Conservation (phyloP, 2,329 filamentous ascomycete species). For the Scedosporium boydii region DNA sequence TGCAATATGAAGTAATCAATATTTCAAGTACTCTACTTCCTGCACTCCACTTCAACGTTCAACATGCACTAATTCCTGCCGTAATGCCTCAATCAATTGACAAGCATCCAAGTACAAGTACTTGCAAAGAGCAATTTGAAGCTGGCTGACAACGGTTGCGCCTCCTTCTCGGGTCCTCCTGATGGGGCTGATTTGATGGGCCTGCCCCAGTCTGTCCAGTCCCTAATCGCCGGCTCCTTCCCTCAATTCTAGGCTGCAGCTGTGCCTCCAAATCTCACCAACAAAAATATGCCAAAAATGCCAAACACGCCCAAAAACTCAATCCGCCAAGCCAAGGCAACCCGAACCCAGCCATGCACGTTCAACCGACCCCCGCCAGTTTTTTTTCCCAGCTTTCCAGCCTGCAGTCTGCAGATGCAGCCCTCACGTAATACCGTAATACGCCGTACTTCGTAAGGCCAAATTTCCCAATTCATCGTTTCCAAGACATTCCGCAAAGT, state of each 20-base stretch:
- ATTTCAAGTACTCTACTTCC: too few relatives aligned
- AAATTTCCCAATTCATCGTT: not conserved
- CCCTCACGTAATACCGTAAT: not conserved
- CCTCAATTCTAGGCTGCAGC: not conserved
- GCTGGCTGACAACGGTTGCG: too few relatives aligned
- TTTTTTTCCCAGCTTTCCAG: not conserved
- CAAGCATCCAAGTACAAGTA: too few relatives aligned
- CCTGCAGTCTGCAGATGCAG: not conserved
- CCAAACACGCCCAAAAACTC: conserved; percentile 5
- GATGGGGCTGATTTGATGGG: not conserved
- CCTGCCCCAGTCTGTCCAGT: not conserved
- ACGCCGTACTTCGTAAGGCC: not conserved
- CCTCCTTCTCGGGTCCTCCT: too few relatives aligned
- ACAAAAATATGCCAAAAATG: conserved; percentile 4
- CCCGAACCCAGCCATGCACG: not conserved
- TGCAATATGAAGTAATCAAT: too few relatives aligned
- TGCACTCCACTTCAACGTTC: too few relatives aligned
- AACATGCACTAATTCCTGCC: too few relatives aligned
- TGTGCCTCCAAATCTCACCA: not conserved
- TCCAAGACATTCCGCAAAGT: not conserved
- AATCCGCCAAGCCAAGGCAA: not conserved
- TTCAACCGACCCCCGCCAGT: not conserved
- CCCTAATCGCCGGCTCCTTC: not conserved
- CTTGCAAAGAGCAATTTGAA: too few relatives aligned
- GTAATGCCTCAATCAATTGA: too few relatives aligned